phyloP scores from a whole-genome alignment of 192 early-diverging fungal species.

The Oehlia diaphana region DNA sequence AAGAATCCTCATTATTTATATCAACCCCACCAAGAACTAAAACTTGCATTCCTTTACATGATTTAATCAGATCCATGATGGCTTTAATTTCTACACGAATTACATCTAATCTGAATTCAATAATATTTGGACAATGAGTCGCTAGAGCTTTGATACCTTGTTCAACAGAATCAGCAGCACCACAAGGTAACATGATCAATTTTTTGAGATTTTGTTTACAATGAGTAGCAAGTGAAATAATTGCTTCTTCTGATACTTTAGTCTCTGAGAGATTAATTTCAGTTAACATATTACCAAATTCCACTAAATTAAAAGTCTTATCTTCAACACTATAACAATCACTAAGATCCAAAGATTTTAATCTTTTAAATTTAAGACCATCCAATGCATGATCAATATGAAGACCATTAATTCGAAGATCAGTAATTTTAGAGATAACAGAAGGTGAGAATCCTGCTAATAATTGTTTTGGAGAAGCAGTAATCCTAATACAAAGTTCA shows the following conservation, averaged over 20 bases:
- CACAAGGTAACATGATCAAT: constrained; percentile 21
- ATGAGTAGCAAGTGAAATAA: constrained; percentile 10
- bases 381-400: constrained; percentile 17
- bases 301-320: constrained; percentile 7
- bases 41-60: constrained; percentile 15
- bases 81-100: constrained; percentile 24
- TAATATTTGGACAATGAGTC: constrained; percentile 13
- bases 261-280: constrained; percentile 21
- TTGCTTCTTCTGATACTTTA: constrained; percentile 22
- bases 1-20: constrained; percentile 15
- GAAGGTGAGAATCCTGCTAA: not conserved
- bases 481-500: constrained; percentile 19
- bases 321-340: constrained; percentile 15
- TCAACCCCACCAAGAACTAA: constrained; percentile 24
- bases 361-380: constrained; percentile 2
- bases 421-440: constrained; percentile 20
- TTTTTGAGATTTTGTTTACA: constrained; percentile 19
- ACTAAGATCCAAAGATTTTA: constrained; percentile 10
- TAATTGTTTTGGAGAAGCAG: constrained; percentile 1
- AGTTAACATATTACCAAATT: constrained; percentile 21
- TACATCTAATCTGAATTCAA: constrained; percentile 22
- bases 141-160: constrained; percentile 16
- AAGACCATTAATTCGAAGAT: constrained; percentile 16
- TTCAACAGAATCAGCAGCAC: constrained; percentile 25
- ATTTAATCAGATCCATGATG: constrained; percentile 15